A percentile compares a stretch with the other conserved stretches of the same genome.
phyloP scores from a whole-genome alignment of 768 basidiomycete genomes.

The Daedalea quercina region DNA sequence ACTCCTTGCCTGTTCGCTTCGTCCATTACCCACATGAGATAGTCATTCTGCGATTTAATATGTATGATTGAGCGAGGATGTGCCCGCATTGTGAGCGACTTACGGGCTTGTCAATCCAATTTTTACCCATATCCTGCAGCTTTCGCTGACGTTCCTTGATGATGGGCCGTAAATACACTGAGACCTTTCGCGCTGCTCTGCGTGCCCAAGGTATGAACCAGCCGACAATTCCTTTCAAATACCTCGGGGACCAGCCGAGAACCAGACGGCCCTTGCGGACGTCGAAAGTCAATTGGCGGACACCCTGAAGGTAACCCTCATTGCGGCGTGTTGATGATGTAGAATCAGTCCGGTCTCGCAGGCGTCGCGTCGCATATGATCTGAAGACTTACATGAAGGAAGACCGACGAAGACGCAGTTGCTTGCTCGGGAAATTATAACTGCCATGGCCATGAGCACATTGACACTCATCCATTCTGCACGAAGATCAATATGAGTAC shows the following conservation, averaged over 20 bases:
- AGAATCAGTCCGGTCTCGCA: constrained; percentile 1
- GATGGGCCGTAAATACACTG: constrained; percentile 11
- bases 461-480: constrained; percentile 33
- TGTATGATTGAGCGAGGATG: background rate
- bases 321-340: constrained; percentile 22
- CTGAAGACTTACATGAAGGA: constrained; percentile 34
- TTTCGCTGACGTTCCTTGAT: constrained; percentile 16
- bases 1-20: constrained; percentile 13
- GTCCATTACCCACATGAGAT: constrained; percentile 28
- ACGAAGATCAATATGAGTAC: background rate
- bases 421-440: constrained; percentile 33
- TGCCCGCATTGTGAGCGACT: constrained; percentile 3
- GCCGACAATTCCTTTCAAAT: constrained; percentile 22
- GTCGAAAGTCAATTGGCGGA: constrained; percentile 26
- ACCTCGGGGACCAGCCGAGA: constrained; percentile 26
- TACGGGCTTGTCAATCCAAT: constrained; percentile 29
- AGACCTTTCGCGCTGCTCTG: constrained; percentile 5
- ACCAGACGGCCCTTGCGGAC: constrained; percentile 21
- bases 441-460: constrained; percentile 20
- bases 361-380: background rate
- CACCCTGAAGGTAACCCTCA: constrained; percentile 23
- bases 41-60: constrained; percentile 21
- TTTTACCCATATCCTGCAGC: constrained; percentile 13
- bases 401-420: constrained; percentile 45
- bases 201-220: constrained; percentile 10